Evolutionary conservation across 371 early-diverging fungal species (phyloP), one percentile per base, ranked within the genome.

Genomic region (Mucor saturninus): DNA sequence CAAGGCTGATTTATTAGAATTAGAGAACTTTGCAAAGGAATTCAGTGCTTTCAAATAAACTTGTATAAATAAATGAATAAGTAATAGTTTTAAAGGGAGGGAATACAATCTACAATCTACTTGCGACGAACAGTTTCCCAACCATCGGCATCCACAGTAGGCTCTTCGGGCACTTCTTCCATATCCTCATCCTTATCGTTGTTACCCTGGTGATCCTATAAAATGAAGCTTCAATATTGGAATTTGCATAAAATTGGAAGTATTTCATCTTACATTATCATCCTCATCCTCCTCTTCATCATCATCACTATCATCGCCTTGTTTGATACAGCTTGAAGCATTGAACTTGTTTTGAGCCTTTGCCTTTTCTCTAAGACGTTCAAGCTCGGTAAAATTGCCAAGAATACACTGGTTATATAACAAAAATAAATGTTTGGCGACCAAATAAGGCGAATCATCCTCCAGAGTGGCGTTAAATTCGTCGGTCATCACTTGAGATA

Each of bases 381-480:
- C 79, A 1, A 87, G 84, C 32, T 83, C 80, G 7, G 76, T 65
- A 59, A 72, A 81, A 42, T 81, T 69, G 13, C 88, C 88, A 42
- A 72, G 71, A 4, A 83, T 75, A 50, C 88, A 87, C 56, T 87
- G 84, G 46, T 68, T 51, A 54, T 69, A 87, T 5, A 87, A 13
- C 14, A 71, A 71, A 2, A 80, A 73, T 42, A 85, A 62, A 57
- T 82, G 74, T 56, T 86, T 86, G 46, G 86, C 75, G 14, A 83
- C 77, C 59, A 72, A 55, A 60, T 83, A 83, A 7, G 83, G 83
- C 5, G 87, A 86, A 61, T 86, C 84, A 59, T 88, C 90, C 59
- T 90, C 90, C 5, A 90, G 73, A 14, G 83, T 40, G 7, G 81
- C 81, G 21, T 86, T 77, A 55, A 90, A 90, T 59, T 90, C 90